These are phyloP conservation scores for Alternaria novae-zelandiae DNA, from an alignment of 2,329 filamentous ascomycete species.

Conservation along the genomic window DNA sequence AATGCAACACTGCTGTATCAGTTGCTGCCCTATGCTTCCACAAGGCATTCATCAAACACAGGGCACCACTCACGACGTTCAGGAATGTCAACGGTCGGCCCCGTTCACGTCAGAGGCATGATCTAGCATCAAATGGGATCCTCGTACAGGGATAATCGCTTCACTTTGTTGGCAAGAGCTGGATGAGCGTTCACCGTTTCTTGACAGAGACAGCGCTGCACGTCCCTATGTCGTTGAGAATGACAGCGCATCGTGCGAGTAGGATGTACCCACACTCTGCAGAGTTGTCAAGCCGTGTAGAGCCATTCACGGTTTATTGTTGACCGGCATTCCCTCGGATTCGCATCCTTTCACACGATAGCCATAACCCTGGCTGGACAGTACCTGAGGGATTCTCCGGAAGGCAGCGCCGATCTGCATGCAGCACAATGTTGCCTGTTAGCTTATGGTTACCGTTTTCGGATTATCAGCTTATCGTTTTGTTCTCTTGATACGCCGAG, in stretches of 20 bases:
- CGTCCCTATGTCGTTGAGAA: slow-evolving; percentile 2
- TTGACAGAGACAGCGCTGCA: slow-evolving; percentile 3
- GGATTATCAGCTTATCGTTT: slow-evolving; percentile 3
- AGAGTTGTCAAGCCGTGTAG: not conserved
- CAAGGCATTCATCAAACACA: slow-evolving; percentile 1
- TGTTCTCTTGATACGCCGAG: not conserved
- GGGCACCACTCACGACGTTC: not conserved
- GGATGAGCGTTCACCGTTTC: slow-evolving; percentile 7
- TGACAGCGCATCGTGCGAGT: slow-evolving; percentile 10
- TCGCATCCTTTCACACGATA: not conserved
- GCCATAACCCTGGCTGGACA: not conserved
- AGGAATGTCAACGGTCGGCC: not conserved
- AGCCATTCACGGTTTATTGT: not conserved
- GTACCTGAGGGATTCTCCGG: slow-evolving; percentile 2
- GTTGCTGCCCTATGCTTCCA: not conserved
- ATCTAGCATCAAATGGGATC: not conserved
- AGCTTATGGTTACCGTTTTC: slow-evolving; percentile 8
- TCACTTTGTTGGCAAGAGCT: slow-evolving; percentile 4
- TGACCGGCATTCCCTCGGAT: not conserved
- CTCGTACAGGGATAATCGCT: not conserved
- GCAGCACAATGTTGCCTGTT: slow-evolving; percentile 5
- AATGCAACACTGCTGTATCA: not conserved
- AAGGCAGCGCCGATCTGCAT: not conserved
- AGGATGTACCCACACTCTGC: not conserved
- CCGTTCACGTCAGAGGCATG: slow-evolving; percentile 1